A percentile compares a stretch with the other conserved stretches of the same genome.
phyloP scores from a whole-genome alignment of 2,329 filamentous ascomycete genomes.

The Nemania diffusa region DNA sequence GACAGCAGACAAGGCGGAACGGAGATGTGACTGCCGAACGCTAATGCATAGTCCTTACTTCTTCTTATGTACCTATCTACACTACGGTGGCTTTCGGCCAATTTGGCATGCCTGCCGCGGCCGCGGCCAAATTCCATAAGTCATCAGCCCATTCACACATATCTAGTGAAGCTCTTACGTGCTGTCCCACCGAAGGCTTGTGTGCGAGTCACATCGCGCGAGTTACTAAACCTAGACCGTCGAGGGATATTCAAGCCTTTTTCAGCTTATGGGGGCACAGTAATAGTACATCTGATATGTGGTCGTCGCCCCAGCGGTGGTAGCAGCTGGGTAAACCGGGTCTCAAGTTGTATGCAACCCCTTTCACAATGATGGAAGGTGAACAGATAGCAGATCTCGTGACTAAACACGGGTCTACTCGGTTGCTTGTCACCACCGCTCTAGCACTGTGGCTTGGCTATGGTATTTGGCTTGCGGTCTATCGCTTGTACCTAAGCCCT shows the following conservation, averaged over 20 bases:
- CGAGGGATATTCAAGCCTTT: not conserved
- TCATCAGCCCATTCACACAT: constrained; percentile 4
- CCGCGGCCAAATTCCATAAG: not conserved
- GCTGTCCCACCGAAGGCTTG: not conserved
- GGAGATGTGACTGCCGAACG: not conserved
- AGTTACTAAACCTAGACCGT: not conserved
- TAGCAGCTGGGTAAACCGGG: not conserved
- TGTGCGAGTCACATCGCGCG: not conserved
- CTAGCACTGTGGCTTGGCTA: constrained; percentile 14
- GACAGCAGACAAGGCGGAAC: constrained; percentile 5
- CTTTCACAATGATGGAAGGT: not conserved
- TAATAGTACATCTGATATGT: not conserved
- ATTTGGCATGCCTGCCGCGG: not conserved
- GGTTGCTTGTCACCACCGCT: not conserved
- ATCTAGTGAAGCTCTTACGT: no score
- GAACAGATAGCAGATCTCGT: not conserved
- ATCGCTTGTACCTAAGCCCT: constrained; percentile 23
- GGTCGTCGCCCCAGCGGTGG: not conserved
- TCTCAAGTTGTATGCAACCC: not conserved
- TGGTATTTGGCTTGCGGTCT: constrained; percentile 14
- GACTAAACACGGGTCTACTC: not conserved
- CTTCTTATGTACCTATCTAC: no score
- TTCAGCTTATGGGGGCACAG: not conserved
- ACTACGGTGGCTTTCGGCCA: not conserved
- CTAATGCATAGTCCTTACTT: constrained; percentile 23